Conservation (phyloP, 345 rosid species). For the Streptanthus diversifolius region DNA sequence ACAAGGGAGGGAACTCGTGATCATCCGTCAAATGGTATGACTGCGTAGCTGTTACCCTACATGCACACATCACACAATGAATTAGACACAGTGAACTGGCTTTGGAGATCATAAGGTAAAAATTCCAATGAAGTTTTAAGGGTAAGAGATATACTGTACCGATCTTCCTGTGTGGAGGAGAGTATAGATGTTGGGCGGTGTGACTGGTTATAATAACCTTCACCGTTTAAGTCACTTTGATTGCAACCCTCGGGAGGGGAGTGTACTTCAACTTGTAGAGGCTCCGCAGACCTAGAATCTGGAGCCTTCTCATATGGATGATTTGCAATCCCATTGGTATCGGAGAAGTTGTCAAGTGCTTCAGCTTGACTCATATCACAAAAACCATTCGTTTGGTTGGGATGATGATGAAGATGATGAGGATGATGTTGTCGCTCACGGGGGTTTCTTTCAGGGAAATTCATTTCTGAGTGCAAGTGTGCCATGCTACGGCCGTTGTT, state of each 20-base stretch:
- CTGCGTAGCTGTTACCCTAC: constrained; percentile 49
- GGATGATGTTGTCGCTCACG: constrained; percentile 39
- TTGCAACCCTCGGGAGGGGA: constrained; percentile 34
- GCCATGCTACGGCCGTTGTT: constrained; percentile 41
- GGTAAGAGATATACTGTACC: constrained; percentile 42
- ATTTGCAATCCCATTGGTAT: constrained; percentile 46
- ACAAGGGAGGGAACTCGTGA: constrained; percentile 78
- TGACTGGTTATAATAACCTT: constrained; percentile 17
- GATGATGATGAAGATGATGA: constrained; percentile 26
- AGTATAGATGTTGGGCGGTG: constrained; percentile 37
- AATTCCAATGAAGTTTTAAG: neutral
- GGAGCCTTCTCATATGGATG: constrained; percentile 34
- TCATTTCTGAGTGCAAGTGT: constrained; percentile 37
- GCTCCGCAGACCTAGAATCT: constrained; percentile 45
- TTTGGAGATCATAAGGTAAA: neutral
- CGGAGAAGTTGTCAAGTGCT: constrained; percentile 40
- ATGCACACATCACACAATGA: constrained; percentile 6
- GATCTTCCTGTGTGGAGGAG: constrained; percentile 42
- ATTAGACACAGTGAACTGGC: neutral
- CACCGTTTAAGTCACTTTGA: constrained; percentile 24
- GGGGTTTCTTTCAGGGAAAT: constrained; percentile 44
- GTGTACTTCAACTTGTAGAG: constrained; percentile 23
- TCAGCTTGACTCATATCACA: constrained; percentile 41
- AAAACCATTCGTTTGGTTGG: constrained; percentile 40
- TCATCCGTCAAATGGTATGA: constrained; percentile 72